These are phyloP conservation scores for Camelina neglecta DNA, from an alignment of 345 rosid species.

Conservation along the genomic window DNA sequence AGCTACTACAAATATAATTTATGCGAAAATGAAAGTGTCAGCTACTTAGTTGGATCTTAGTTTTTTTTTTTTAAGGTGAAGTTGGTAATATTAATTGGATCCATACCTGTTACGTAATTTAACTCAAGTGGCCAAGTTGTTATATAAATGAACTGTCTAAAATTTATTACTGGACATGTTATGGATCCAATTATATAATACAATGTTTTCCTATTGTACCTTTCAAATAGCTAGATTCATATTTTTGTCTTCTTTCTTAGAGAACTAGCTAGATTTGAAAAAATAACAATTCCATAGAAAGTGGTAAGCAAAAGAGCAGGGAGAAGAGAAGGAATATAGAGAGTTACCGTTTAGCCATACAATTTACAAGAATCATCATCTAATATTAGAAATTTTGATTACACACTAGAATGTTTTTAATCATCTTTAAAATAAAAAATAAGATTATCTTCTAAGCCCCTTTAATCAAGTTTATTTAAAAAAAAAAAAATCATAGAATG, in stretches of 20 bases:
- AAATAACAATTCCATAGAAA: not conserved
- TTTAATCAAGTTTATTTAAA: no score
- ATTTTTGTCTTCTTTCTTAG: constrained; percentile 11
- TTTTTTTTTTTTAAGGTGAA: not conserved
- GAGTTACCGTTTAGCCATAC: not conserved
- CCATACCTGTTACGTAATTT: constrained; percentile 11
- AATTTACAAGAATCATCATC: no score
- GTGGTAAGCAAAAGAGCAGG: not conserved
- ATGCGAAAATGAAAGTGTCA: constrained; percentile 29
- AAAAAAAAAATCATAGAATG: no score
- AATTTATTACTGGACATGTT: constrained; percentile 31
- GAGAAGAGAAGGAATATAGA: not conserved
- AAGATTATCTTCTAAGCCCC: no score
- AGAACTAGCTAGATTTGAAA: not conserved
- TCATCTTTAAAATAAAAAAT: no score
- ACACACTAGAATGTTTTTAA: no score
- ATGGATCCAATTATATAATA: constrained; percentile 3
- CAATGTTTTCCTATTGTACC: constrained; percentile 9
- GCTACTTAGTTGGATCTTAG: constrained; percentile 38
- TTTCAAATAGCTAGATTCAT: constrained; percentile 17
- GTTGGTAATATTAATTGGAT: constrained; percentile 22
- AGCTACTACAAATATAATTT: constrained; percentile 18
- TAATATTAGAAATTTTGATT: no score
- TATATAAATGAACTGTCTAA: constrained; percentile 20
- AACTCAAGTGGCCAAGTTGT: constrained; percentile 41